phyloP scores from a whole-genome alignment of 169 alveolate species.

The Theileria annulata region DNA sequence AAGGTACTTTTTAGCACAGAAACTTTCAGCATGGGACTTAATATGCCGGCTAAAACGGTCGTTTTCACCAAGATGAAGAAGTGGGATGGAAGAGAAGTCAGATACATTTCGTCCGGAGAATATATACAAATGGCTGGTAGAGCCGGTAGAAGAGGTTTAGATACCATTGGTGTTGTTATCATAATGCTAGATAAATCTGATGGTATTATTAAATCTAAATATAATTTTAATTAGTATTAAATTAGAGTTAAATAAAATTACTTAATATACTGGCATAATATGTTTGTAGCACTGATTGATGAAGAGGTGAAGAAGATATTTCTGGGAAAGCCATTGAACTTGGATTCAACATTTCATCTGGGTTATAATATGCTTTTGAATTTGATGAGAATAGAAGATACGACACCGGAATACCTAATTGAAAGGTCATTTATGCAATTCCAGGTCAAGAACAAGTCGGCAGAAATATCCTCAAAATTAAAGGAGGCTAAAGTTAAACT shows the following conservation, averaged over 20 bases:
- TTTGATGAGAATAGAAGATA: constrained; percentile 94
- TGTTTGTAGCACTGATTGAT: constrained; percentile 82
- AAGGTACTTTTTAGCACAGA: constrained; percentile 96
- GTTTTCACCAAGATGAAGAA: constrained; percentile 93
- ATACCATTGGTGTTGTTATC: constrained; percentile 94
- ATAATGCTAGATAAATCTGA: constrained; percentile 89
- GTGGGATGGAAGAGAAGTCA: constrained; percentile 91
- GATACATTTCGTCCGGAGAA: constrained; percentile 94
- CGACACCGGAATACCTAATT: constrained; percentile 93
- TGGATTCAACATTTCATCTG: constrained; percentile 92
- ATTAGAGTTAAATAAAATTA: no score
- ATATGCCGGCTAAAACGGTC: constrained; percentile 99
- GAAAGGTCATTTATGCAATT: constrained; percentile 94
- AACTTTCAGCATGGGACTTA: constrained; percentile 97
- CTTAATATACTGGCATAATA: not conserved
- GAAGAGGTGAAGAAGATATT: constrained; percentile 91
- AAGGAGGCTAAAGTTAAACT: constrained; percentile 25
- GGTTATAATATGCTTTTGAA: constrained; percentile 96
- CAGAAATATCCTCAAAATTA: constrained; percentile 21
- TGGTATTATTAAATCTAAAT: not conserved
- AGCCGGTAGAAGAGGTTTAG: constrained; percentile 98
- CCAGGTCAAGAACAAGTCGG: constrained; percentile 85
- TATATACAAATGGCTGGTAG: constrained; percentile 95
- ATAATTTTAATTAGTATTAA: no score
- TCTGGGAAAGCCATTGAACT: constrained; percentile 89